These are phyloP conservation scores for Paramecium bursaria DNA, from an alignment of 73 alveolate genomes.

Conservation along the genomic window DNA sequence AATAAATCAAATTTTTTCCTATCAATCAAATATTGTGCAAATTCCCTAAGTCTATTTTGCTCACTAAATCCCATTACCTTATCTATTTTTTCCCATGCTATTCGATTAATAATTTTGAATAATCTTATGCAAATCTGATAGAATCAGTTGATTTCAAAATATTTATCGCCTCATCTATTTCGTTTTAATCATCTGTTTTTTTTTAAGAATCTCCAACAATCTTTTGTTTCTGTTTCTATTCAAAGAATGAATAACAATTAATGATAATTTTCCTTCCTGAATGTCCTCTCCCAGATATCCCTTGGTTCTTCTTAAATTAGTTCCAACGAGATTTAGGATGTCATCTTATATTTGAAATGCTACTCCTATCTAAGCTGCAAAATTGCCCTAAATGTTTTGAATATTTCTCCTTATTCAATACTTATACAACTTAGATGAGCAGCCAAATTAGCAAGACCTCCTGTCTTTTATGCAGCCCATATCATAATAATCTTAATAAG, in stretches of 20 bases:
- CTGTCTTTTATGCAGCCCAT: slow-evolving; percentile 87
- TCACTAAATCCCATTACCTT: slow-evolving; percentile 65
- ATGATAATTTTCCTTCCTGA: slow-evolving; percentile 92
- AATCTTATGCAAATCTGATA: slow-evolving; percentile 77
- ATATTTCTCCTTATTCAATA: slow-evolving; percentile 56
- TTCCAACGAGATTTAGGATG: slow-evolving; percentile 82
- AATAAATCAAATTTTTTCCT: slow-evolving; percentile 61
- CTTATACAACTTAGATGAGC: slow-evolving; percentile 64
- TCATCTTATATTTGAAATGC: slow-evolving; percentile 95
- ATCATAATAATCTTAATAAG: slow-evolving; percentile 78
- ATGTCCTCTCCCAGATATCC: slow-evolving; percentile 92
- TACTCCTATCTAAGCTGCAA: slow-evolving; percentile 78
- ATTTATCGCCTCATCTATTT: slow-evolving; percentile 84
- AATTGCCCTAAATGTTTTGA: slow-evolving; percentile 50
- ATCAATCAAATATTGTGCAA: slow-evolving; percentile 64
- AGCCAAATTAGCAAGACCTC: slow-evolving; percentile 84
- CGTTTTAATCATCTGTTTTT: slow-evolving; percentile 76
- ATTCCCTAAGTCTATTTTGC: slow-evolving; percentile 38
- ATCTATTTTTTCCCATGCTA: slow-evolving; percentile 70
- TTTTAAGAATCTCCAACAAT: slow-evolving; percentile 77
- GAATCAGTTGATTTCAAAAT: slow-evolving; percentile 75
- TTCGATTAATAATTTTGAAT: slow-evolving; percentile 70
- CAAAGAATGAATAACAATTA: slow-evolving; percentile 86
- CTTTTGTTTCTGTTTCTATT: slow-evolving; percentile 65
- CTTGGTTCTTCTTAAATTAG: slow-evolving; percentile 77